These are phyloP conservation scores for Aspergillus sclerotialis DNA, from an alignment of 2,329 filamentous ascomycete species.

Conservation along the genomic window DNA sequence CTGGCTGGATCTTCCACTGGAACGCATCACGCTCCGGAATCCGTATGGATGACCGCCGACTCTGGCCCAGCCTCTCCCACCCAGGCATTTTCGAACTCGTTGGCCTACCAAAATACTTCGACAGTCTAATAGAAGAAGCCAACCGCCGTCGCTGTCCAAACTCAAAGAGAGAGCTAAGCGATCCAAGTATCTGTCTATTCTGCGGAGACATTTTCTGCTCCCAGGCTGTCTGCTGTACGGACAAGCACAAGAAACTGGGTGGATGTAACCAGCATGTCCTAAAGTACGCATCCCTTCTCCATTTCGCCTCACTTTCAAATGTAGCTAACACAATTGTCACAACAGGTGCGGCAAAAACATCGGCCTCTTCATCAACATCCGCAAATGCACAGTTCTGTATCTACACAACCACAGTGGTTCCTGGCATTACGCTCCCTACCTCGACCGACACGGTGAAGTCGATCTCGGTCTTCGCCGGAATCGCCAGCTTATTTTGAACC, in stretches of 20 bases:
- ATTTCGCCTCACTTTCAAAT: background rate
- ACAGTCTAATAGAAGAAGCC: conserved; percentile 85
- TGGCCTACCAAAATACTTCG: conserved; percentile 84
- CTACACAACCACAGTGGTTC: conserved; percentile 75
- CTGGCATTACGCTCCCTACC: conserved; percentile 82
- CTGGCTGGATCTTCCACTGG: conserved; percentile 63
- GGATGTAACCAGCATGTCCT: conserved; percentile 87
- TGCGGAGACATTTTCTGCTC: conserved; percentile 97
- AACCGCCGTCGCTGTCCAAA: conserved; percentile 77
- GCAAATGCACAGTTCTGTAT: conserved; percentile 89
- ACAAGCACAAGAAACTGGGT: conserved; percentile 62
- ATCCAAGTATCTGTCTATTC: conserved; percentile 87
- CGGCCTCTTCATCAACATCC: conserved; percentile 93
- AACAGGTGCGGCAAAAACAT: conserved; percentile 77
- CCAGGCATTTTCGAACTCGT: conserved; percentile 92
- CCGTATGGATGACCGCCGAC: conserved; percentile 24
- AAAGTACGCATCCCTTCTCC: conserved; percentile 52
- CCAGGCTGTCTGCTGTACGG: conserved; percentile 82
- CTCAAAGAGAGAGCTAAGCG: conserved; percentile 82
- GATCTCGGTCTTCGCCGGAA: conserved; percentile 84
- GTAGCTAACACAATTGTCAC: conserved; percentile 10
- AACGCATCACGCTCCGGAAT: conserved; percentile 26
- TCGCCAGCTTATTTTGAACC: conserved; percentile 85
- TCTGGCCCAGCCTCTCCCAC: conserved; percentile 57
- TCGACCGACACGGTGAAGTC: conserved; percentile 92